Evolutionary conservation across 345 rosid species (phyloP), one percentile per base, ranked within the genome.

Genomic region (Citrus reticulata): DNA sequence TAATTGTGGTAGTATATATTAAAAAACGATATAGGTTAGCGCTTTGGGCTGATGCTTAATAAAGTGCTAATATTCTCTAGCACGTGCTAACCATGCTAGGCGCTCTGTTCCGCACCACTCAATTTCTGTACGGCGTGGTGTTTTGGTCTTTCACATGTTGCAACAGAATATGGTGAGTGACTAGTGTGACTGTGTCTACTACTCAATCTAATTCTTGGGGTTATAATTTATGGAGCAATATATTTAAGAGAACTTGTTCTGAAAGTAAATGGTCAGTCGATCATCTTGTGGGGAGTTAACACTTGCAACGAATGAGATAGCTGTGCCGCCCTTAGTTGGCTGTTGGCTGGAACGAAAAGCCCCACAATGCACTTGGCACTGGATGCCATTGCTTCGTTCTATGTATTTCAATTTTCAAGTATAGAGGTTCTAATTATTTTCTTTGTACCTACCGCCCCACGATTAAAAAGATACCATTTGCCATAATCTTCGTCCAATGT

Each of bases 21-120:
- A 42, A 5, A n/a, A 34, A 16, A 2, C 35, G 35, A 68, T 24
- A 20, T 24, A 4, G 67, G 49, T 24, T 25, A 8, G 49, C 17
- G 13, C 51, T 13, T 3, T 46, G 7, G 11, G 10, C 39, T 4
- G 27, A 39, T 55, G 51, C 64, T 54, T 24, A 51, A 22, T 55
- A 14, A 76, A 76, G 63, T 54, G 64, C 30, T 60, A 5, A 7
- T 72, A 22, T 73, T 55, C 68, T 70, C 30, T 17, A 17, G 76
- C 84, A 78, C 84, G 65, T 79, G 82, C 64, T 20, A 42, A 57
- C 57, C n/a, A 7, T 63, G 46, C 25, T 27, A 17, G 73, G 75
- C 79, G 64, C 34, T n/a, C 39, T 74, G 76, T 29, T 78, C 74
- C 72, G 58, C 77, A 20, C 35, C 72, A 51, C 51, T 74, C 37